These are phyloP conservation scores for Fusarium devonianum DNA, from an alignment of 2,329 filamentous ascomycete genomes.

Conservation along the genomic window DNA sequence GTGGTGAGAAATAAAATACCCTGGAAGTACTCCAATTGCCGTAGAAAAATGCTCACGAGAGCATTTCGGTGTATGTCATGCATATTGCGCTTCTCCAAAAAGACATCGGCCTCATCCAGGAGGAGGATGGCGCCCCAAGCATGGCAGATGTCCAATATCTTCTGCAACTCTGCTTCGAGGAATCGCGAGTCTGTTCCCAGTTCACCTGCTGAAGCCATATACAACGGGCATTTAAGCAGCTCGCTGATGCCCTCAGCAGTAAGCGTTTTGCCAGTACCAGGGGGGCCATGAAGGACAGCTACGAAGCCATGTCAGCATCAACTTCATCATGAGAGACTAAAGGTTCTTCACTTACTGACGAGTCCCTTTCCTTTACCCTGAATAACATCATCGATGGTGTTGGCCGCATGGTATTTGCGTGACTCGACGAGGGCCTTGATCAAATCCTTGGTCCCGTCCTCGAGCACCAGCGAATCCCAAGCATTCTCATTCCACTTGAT, in stretches of 20 bases:
- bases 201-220: constrained; percentile 84
- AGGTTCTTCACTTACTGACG: constrained; percentile 58
- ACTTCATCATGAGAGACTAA: background rate
- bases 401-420: constrained; percentile 81
- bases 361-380: constrained; percentile 87
- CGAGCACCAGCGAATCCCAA: constrained; percentile 81
- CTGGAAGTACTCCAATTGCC: constrained; percentile 89
- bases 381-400: constrained; percentile 84
- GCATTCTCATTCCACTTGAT: constrained; percentile 86
- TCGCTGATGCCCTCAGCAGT: constrained; percentile 89
- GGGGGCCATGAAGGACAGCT: constrained; percentile 81
- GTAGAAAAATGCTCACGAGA: constrained; percentile 85
- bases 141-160: constrained; percentile 85
- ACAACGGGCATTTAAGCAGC: constrained; percentile 80
- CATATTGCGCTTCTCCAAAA: constrained; percentile 82
- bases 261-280: constrained; percentile 87
- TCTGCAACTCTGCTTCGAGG: constrained; percentile 79
- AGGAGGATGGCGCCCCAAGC: constrained; percentile 86
- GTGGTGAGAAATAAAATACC: constrained; percentile 91
- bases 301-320: constrained; percentile 23
- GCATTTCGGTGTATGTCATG: constrained; percentile 86
- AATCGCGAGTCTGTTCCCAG: constrained; percentile 78
- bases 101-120: constrained; percentile 85
- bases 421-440: constrained; percentile 81
- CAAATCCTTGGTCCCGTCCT: constrained; percentile 66